phyloP scores from a whole-genome alignment of 2,329 filamentous ascomycete genomes.

The Westerdykella aurantiaca region DNA sequence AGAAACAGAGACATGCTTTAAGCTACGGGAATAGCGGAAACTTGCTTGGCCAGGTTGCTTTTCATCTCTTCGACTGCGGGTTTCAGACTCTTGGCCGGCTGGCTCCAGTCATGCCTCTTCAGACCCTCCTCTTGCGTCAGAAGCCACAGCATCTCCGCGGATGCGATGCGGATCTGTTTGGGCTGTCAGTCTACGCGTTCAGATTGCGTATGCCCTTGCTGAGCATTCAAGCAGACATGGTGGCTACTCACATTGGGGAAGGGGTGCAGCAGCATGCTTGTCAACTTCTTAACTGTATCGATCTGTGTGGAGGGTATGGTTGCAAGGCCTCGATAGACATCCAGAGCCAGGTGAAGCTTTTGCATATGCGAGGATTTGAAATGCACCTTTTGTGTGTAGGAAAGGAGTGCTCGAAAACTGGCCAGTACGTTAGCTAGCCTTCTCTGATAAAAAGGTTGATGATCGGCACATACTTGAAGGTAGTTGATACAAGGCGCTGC shows the following conservation, averaged over 20 bases:
- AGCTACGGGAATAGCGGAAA: no score
- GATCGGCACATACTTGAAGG: slow-evolving; percentile 48
- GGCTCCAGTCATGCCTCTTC: slow-evolving; percentile 34
- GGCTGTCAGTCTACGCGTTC: slow-evolving; percentile 2
- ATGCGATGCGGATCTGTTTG: slow-evolving; percentile 28
- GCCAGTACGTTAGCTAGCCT: not conserved
- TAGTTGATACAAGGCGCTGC: slow-evolving; percentile 32
- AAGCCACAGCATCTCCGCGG: slow-evolving; percentile 40
- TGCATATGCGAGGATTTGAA: slow-evolving; percentile 78
- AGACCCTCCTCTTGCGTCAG: slow-evolving; percentile 32
- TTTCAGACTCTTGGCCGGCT: slow-evolving; percentile 29
- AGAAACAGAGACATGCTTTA: no score
- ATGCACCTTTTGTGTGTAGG: slow-evolving; percentile 68
- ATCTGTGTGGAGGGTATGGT: slow-evolving; percentile 45
- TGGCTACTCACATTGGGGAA: slow-evolving; percentile 59
- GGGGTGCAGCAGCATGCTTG: slow-evolving; percentile 69
- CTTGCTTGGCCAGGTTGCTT: no score
- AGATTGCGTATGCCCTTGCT: not conserved
- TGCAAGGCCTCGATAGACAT: slow-evolving; percentile 69
- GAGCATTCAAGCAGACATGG: not conserved
- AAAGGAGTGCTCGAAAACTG: slow-evolving; percentile 58
- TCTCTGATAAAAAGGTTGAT: not conserved
- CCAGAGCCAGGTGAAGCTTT: slow-evolving; percentile 74
- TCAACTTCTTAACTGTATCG: slow-evolving; percentile 62
- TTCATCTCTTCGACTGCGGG: slow-evolving; percentile 15